Percentiles rank a stretch among this genome's conserved stretches.
phyloP scores from a whole-genome alignment of 2,329 filamentous ascomycete genomes.

The Claviceps maximensis region DNA sequence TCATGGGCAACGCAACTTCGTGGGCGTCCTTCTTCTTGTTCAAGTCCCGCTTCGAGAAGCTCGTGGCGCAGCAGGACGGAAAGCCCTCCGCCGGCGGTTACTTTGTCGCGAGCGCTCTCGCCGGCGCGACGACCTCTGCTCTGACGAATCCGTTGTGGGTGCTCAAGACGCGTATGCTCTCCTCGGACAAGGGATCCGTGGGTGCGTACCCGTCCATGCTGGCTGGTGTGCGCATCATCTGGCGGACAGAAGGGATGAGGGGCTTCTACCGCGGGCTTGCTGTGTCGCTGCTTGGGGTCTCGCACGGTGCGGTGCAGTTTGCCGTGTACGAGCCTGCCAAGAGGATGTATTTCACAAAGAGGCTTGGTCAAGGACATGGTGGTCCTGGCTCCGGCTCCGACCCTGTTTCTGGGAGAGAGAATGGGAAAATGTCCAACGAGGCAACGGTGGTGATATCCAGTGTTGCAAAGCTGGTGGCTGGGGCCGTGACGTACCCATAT shows the following conservation, averaged over 20 bases:
- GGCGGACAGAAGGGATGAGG: conserved; percentile 53
- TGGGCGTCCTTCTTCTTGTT: conserved; percentile 91
- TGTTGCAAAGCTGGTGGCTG: conserved; percentile 73
- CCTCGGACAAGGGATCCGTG: conserved; percentile 57
- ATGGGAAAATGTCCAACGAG: conserved; percentile 44
- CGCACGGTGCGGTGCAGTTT: conserved; percentile 90
- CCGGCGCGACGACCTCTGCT: conserved; percentile 62
- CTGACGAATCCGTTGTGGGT: conserved; percentile 97
- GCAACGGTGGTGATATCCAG: conserved; percentile 75
- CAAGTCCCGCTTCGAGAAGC: conserved; percentile 42
- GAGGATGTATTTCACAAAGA: conserved; percentile 33
- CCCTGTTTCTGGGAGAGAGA: neutral
- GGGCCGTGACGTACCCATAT: conserved; percentile 86
- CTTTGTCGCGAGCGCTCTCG: conserved; percentile 60
- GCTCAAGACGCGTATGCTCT: conserved; percentile 93
- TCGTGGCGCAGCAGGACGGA: conserved; percentile 20
- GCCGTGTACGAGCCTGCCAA: conserved; percentile 74
- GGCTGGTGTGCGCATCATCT: conserved; percentile 55
- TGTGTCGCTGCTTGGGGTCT: conserved; percentile 73
- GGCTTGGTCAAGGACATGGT: neutral
- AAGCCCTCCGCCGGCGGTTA: conserved; percentile 50
- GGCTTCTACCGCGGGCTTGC: conserved; percentile 84
- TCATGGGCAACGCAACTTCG: conserved; percentile 77
- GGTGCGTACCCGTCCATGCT: conserved; percentile 74
- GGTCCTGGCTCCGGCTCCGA: neutral